These are phyloP conservation scores for Lanmaoa rubissima DNA, from an alignment of 768 basidiomycete species.

Conservation along the genomic window DNA sequence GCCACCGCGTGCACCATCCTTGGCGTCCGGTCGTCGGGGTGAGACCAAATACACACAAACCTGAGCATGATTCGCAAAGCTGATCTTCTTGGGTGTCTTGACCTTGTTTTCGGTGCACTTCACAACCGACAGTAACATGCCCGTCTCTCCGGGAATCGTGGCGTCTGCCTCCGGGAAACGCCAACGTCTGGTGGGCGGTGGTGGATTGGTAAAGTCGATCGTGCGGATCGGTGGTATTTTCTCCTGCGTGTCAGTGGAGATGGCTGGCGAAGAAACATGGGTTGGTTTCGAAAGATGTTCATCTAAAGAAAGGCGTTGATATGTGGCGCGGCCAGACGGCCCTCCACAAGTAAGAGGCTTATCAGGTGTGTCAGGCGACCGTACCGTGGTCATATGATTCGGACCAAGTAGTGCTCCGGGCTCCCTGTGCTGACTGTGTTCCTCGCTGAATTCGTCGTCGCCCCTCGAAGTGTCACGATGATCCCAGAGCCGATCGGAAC, in stretches of 20 bases:
- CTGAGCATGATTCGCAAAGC: conserved; percentile 23
- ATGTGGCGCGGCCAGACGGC: neutral
- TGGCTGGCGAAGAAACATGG: neutral
- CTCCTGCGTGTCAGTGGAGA: neutral
- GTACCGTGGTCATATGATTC: neutral
- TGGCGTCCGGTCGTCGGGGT: conserved; percentile 2
- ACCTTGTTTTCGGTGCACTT: conserved; percentile 7
- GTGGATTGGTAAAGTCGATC: conserved; percentile 31
- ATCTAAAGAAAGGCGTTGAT: neutral
- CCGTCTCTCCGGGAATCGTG: neutral
- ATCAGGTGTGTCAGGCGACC: conserved; percentile 12
- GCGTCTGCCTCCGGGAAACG: conserved; percentile 3
- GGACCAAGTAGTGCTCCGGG: neutral
- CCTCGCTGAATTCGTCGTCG: neutral
- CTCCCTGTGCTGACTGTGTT: neutral
- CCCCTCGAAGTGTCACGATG: neutral
- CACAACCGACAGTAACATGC: conserved; percentile 5
- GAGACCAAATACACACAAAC: conserved; percentile 20
- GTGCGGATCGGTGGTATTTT: conserved; percentile 10
- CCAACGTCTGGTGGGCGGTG: conserved; percentile 9
- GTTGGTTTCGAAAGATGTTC: neutral
- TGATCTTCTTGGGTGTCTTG: conserved; percentile 28
- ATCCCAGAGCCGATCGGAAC: conserved; percentile 3
- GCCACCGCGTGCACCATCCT: neutral
- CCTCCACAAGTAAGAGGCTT: neutral